These are phyloP conservation scores for Lactarius psammicola DNA, from an alignment of 768 basidiomycete genomes.

Conservation along the genomic window DNA sequence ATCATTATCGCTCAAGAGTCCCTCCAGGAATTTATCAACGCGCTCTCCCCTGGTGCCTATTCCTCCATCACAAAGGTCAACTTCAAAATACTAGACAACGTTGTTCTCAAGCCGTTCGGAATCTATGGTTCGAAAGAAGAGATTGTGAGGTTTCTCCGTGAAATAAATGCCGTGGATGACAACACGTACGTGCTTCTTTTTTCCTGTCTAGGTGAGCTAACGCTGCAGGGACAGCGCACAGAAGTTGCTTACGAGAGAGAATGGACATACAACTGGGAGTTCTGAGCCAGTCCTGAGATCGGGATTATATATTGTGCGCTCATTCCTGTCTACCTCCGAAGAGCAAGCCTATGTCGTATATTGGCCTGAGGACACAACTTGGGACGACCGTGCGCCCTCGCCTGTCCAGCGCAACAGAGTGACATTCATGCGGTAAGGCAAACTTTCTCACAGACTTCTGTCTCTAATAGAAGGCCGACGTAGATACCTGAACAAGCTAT, in stretches of 20 bases:
- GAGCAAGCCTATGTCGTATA: slow-evolving; percentile 48
- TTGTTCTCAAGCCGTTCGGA: slow-evolving; percentile 49
- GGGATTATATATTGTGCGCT: slow-evolving; percentile 47
- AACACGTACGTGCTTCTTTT: slow-evolving; percentile 38
- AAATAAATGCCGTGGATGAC: slow-evolving; percentile 40
- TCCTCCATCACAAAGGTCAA: slow-evolving; percentile 53
- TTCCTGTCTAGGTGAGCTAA: neutral
- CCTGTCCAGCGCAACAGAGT: slow-evolving; percentile 52
- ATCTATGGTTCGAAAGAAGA: slow-evolving; percentile 55
- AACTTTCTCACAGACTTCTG: neutral
- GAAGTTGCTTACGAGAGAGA: slow-evolving; percentile 23
- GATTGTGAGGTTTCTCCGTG: slow-evolving; percentile 47
- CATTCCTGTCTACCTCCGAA: slow-evolving; percentile 25
- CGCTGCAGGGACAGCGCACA: slow-evolving; percentile 22
- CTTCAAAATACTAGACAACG: slow-evolving; percentile 50
- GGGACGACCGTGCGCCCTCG: slow-evolving; percentile 49
- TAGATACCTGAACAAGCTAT: slow-evolving; percentile 27
- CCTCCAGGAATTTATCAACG: slow-evolving; percentile 48
- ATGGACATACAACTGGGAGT: slow-evolving; percentile 22
- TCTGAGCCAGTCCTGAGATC: slow-evolving; percentile 41
- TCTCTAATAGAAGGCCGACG: neutral
- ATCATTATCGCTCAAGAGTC: slow-evolving; percentile 57
- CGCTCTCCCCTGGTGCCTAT: slow-evolving; percentile 51
- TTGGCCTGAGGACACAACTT: slow-evolving; percentile 62
- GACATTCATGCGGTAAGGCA: slow-evolving; percentile 58